Percentiles rank a stretch among this genome's conserved stretches.
These are phyloP conservation scores for Blastobotrys terrestris DNA, from an alignment of 805 yeast species.

Conservation along the genomic window DNA sequence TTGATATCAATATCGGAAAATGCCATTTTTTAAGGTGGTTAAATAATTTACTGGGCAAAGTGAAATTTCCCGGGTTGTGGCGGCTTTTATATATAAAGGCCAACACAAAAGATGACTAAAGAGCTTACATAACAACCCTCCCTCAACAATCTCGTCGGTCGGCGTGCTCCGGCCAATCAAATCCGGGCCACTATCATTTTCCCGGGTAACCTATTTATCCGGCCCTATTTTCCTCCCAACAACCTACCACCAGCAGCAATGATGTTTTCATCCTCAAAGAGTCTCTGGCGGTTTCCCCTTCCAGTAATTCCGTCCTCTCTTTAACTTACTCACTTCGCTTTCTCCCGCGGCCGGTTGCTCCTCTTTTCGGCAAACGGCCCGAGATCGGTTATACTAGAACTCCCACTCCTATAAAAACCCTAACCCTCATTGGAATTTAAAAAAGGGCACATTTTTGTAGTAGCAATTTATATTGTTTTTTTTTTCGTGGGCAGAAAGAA, in stretches of 20 bases:
- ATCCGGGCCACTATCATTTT: neutral
- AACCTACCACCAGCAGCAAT: too few species aligned
- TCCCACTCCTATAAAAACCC: too few species aligned
- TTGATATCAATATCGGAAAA: conserved; percentile 57
- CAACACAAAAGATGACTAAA: neutral
- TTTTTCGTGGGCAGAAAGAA: too few species aligned
- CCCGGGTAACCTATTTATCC: neutral
- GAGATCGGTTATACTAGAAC: too few species aligned
- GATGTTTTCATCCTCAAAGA: too few species aligned
- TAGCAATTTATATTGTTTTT: too few species aligned
- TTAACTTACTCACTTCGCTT: too few species aligned
- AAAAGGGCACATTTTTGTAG: too few species aligned
- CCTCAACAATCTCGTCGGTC: neutral
- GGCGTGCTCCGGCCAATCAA: neutral
- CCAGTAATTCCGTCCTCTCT: neutral
- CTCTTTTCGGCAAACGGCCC: neutral
- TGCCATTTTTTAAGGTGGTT: conserved; percentile 2
- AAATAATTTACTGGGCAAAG: neutral
- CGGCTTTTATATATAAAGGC: neutral
- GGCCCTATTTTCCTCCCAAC: too few species aligned
- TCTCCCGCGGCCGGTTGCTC: too few species aligned
- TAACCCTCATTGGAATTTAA: too few species aligned
- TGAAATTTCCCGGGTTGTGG: conserved; percentile 1
- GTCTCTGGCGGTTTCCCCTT: neutral
- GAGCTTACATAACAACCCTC: neutral